A percentile compares a stretch with the other conserved stretches of the same genome.
Conservation (phyloP, 2,329 filamentous ascomycete genomes). For the Mycosphaerella sp. region DNA sequence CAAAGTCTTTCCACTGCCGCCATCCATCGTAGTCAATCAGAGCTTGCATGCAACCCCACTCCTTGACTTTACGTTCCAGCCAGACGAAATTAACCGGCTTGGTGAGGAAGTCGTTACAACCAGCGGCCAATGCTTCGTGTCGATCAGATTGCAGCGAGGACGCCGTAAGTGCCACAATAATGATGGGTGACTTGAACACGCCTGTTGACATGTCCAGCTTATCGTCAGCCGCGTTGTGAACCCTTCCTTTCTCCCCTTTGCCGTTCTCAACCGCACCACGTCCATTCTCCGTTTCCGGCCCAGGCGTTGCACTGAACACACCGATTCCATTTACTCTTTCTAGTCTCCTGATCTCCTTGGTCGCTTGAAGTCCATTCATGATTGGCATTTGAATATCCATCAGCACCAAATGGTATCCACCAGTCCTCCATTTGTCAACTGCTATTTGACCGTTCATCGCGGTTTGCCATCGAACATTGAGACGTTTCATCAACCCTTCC, state of each 20-base stretch:
- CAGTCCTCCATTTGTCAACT: slow-evolving; percentile 84
- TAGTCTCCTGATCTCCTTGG: slow-evolving; percentile 83
- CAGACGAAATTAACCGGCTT: slow-evolving; percentile 96
- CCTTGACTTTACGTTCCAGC: slow-evolving; percentile 95
- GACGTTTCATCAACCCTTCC: slow-evolving; percentile 89
- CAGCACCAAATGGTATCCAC: slow-evolving; percentile 90
- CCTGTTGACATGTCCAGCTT: slow-evolving; percentile 56
- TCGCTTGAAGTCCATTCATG: slow-evolving; percentile 93
- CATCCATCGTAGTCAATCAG: slow-evolving; percentile 98
- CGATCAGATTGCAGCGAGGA: slow-evolving; percentile 92
- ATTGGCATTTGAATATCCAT: slow-evolving; percentile 99
- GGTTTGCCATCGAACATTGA: slow-evolving; percentile 96
- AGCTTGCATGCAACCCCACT: slow-evolving; percentile 99
- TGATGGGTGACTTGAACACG: slow-evolving; percentile 92
- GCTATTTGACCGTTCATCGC: slow-evolving; percentile 93
- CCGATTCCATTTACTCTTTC: slow-evolving; percentile 90
- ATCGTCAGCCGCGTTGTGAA: slow-evolving; percentile 55
- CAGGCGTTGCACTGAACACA: slow-evolving; percentile 58
- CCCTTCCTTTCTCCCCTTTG: slow-evolving; percentile 33
- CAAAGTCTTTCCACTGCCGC: slow-evolving; percentile 91
- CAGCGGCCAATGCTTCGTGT: slow-evolving; percentile 87
- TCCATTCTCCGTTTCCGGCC: slow-evolving; percentile 39
- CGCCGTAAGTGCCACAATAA: slow-evolving; percentile 93
- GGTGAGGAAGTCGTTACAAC: slow-evolving; percentile 96
- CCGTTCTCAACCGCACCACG: slow-evolving; percentile 23